A percentile compares a stretch with the other conserved stretches of the same genome.
Evolutionary conservation across 352 stramenopile species (phyloP).

Genomic region (Phytophthora citrophthora): DNA sequence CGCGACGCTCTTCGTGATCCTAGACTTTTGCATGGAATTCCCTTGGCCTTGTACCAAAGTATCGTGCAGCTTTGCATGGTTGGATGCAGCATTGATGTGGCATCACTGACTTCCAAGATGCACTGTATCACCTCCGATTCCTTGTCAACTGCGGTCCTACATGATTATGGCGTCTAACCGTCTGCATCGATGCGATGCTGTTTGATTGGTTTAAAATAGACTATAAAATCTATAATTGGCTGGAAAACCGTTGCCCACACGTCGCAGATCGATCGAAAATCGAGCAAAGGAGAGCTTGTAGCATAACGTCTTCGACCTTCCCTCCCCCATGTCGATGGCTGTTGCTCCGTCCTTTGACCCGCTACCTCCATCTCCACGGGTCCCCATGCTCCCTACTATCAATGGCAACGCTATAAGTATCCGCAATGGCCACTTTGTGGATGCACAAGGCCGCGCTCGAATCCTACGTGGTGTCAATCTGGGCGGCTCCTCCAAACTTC

Average conservation of each 20-base stretch:
- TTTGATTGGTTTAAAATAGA: conserved; percentile 15
- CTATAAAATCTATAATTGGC: conserved; percentile 6
- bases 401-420: conserved; percentile 38
- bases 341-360: conserved; percentile 20
- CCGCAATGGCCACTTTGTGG: conserved; percentile 82
- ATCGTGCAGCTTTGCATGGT: no score
- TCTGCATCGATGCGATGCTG: neutral
- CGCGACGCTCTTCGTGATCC: neutral
- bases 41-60: no score
- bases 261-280: conserved; percentile 23
- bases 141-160: neutral
- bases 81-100: no score
- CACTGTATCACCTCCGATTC: conserved; percentile 2
- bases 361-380: conserved; percentile 1
- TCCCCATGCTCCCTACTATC: conserved; percentile 24
- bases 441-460: conserved; percentile 71
- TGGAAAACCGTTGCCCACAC: conserved; percentile 1
- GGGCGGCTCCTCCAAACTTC: conserved; percentile 89
- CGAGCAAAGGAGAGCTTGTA: neutral
- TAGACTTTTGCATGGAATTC: neutral
- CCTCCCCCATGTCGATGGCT: conserved; percentile 1
- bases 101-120: neutral
- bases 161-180: conserved; percentile 18
- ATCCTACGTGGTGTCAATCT: conserved; percentile 90
- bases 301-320: conserved; percentile 16